Evolutionary conservation across 2,329 filamentous ascomycete genomes (phyloP).

Genomic region (Calycina herbarum): DNA sequence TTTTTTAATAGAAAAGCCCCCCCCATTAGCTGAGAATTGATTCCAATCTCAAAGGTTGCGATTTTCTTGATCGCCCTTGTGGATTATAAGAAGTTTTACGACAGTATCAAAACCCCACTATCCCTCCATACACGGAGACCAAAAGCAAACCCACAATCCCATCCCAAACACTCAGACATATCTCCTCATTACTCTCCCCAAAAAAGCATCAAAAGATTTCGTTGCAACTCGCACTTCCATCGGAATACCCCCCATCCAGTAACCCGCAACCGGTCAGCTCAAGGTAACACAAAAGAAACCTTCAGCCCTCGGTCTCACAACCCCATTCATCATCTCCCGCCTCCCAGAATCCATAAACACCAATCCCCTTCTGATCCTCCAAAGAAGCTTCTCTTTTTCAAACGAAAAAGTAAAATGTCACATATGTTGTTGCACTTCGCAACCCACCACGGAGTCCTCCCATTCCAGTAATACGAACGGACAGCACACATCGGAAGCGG

Average conservation of each 20-base stretch:
- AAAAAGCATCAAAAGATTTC: not conserved
- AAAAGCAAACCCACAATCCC: not conserved
- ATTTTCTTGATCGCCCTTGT: too few species aligned
- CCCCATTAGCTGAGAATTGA: too few species aligned
- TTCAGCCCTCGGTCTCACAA: not conserved
- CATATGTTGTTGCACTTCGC: conserved; percentile 5
- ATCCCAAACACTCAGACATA: not conserved
- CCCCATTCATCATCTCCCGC: not conserved
- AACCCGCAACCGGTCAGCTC: not conserved
- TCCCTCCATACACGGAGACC: not conserved
- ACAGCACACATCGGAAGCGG: too few species aligned
- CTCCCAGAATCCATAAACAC: not conserved
- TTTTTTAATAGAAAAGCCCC: too few species aligned
- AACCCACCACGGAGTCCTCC: not conserved
- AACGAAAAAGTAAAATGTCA: not conserved
- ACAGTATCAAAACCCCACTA: too few species aligned
- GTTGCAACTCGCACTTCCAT: conserved; percentile 11
- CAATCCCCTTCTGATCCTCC: not conserved
- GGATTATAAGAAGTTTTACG: too few species aligned
- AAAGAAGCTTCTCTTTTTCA: not conserved
- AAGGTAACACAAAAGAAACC: not conserved
- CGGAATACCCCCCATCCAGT: conserved; percentile 10
- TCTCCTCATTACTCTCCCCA: not conserved
- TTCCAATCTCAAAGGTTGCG: too few species aligned
- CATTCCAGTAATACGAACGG: not conserved